Conservation (phyloP, 495 filamentous ascomycete species). For the Polyplosphaeria fusca region DNA sequence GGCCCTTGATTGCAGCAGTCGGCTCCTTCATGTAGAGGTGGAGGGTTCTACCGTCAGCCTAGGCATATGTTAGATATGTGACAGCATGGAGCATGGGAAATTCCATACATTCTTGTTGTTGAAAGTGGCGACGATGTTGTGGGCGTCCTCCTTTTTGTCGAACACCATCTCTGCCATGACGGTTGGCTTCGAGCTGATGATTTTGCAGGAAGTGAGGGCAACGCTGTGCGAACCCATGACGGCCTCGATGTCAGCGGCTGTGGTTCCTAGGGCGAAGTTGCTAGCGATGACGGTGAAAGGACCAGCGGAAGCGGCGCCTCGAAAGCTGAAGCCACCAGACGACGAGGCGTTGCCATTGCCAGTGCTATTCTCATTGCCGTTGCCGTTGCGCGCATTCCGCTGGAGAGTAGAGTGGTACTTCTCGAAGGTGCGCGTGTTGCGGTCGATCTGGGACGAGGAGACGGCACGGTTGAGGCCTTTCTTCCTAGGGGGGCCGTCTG, state of each 20-base stretch:
- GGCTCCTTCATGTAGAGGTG: conserved; percentile 65
- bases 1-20: conserved; percentile 9
- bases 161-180: conserved; percentile 87
- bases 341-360: conserved; percentile 32
- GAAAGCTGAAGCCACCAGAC: conserved; percentile 63
- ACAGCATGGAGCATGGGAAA: neutral
- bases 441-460: conserved; percentile 33
- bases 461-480: conserved; percentile 24
- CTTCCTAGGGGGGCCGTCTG: conserved; percentile 8
- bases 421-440: conserved; percentile 32
- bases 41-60: conserved; percentile 86
- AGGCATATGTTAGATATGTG: conserved; percentile 3
- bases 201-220: conserved; percentile 63
- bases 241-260: conserved; percentile 88
- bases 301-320: conserved; percentile 62
- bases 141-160: conserved; percentile 69
- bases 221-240: conserved; percentile 73
- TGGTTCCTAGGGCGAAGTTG: conserved; percentile 92
- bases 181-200: conserved; percentile 66
- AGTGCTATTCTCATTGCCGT: conserved; percentile 28
- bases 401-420: conserved; percentile 36
- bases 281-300: conserved; percentile 79
- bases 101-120: conserved; percentile 72
- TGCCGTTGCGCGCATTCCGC: conserved; percentile 30
- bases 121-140: conserved; percentile 76